Conservation (phyloP, 2,329 filamentous ascomycete genomes). For the Colletotrichum acutatum region DNA sequence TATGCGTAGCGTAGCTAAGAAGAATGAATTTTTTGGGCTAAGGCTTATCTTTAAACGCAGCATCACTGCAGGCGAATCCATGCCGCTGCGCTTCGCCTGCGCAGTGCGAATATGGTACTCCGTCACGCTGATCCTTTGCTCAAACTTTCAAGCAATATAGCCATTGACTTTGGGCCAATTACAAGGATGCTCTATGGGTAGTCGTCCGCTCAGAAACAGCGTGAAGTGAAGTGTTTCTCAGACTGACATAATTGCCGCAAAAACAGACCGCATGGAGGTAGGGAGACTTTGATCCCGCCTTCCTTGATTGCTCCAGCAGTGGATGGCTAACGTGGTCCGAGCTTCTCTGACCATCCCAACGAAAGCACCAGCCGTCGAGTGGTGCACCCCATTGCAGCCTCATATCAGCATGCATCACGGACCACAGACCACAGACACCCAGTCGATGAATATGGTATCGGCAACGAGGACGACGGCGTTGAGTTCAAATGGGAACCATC, state of each 20-base stretch:
- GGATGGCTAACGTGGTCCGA: background rate
- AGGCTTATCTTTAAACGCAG: background rate
- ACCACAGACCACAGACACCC: background rate
- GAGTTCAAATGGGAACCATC: background rate
- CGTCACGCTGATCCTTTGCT: background rate
- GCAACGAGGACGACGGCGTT: background rate
- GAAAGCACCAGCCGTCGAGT: background rate
- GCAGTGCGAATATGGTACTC: background rate
- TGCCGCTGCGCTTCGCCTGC: background rate
- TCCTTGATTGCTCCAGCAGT: background rate
- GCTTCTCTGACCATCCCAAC: background rate
- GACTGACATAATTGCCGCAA: background rate
- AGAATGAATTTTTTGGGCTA: background rate
- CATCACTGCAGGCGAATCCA: background rate
- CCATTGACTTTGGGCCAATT: background rate
- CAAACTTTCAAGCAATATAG: background rate
- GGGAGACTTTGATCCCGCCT: background rate
- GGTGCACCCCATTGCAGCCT: background rate
- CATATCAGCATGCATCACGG: background rate
- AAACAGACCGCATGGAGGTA: too few relatives aligned
- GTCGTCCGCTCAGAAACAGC: background rate
- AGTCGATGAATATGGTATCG: background rate
- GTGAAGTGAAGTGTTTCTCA: background rate
- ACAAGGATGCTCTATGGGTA: background rate
- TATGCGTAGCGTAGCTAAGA: background rate